Base-by-base conservation (phyloP, 2,329 filamentous ascomycete genomes). In the Paecilomyces niveus region DNA sequence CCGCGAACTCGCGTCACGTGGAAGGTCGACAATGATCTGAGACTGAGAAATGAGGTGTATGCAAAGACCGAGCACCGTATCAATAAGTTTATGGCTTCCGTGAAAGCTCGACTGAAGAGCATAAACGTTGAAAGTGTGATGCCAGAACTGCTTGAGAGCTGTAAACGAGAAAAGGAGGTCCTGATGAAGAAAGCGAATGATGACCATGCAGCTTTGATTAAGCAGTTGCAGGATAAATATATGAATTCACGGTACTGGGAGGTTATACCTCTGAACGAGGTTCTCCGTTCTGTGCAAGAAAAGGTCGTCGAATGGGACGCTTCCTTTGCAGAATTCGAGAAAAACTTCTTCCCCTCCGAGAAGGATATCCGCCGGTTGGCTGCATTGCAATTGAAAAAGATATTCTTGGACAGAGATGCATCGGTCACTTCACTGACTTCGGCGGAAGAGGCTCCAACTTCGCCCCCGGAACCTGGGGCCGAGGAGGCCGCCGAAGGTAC, bases 241-340 rank as follows among this genome's bases (percentile, higher is more conserved):
- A 92, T 94, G 77, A 87, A 87, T 63, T 96, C 92, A 1, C 92
- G 91, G 69, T 97, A 97, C 70, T 99, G 96, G 78, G 94, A 99
- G 74, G 88, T 97, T 57, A 92, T 97, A 54, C 94, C 95, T 0
- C 83, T 99, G 62, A 99, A 97, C 66, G 83, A 88, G 58, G 89
- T 93, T 7, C 85, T 97, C 54, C 87, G 93, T 64, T 89, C 90
- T 58, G 94, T 96, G 80, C 87, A 97, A 63, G 92, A 97, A 70
- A 95, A 90, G 65, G 92, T 93, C 3, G 87, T 92, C 21, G 90
- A 92, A 63, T 99, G 94, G 94, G 95, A 99, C 68, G 86, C 88
- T 24, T 86, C 86, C 0, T 99, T 99, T 76, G 82, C 86, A 58
- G 89, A 94, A 57, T 97, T 99, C 60, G 95, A 99, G 71, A 85